Base-by-base conservation (phyloP, 768 basidiomycete genomes). In the Pholiota molesta region DNA sequence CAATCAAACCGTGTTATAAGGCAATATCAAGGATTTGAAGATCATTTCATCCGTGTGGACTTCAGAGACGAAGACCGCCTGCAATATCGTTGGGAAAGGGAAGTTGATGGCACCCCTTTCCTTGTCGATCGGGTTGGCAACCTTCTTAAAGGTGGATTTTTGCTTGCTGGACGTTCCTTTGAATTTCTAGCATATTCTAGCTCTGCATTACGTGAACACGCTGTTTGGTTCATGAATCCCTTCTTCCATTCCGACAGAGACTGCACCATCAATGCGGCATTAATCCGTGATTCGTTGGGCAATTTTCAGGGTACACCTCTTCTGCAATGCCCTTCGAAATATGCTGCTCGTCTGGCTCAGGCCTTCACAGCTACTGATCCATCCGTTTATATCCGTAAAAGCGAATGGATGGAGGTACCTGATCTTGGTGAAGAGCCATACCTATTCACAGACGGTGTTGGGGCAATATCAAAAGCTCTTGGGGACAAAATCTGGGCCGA, bases 1-100 rank as follows among this genome's bases (percentile, higher is more conserved):
- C 89, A 94, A 66, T 91, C 91, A 4, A 96, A 96, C 62, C 84
- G 91, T 0, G 84, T 94, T 55, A 88, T 96, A 62, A 87, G 94
- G 1, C 74, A 79, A 57, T 95, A 87, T 59, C 70, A 75, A 52
- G 81, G 80, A 0, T 83, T 82, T 60, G 79, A 87, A 51, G 84
- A 91, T 31, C 77, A 85, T 66, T 96, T 96, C 70, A 70, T 96
- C 31, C 87, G 94, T 10, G 92, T 95, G 26, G 87, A 91, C 66
- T 93, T 95, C 67, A 84, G 89, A 5, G 94, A 95, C 59, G 94
- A 96, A 75, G 90, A 95, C 66, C 80, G 81, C 35, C 78, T 90
- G n/a, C 81, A 85, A 39, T 90, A 89, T 63, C 83, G 86, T 13
- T 92, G 90, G 90, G 84, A 85, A 58, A 79, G 84, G 10, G 84